Evolutionary conservation across 1,284 basidiomycete species (phyloP), one percentile per base, ranked within the genome.

Genomic region (Xerocomus amazonicus): DNA sequence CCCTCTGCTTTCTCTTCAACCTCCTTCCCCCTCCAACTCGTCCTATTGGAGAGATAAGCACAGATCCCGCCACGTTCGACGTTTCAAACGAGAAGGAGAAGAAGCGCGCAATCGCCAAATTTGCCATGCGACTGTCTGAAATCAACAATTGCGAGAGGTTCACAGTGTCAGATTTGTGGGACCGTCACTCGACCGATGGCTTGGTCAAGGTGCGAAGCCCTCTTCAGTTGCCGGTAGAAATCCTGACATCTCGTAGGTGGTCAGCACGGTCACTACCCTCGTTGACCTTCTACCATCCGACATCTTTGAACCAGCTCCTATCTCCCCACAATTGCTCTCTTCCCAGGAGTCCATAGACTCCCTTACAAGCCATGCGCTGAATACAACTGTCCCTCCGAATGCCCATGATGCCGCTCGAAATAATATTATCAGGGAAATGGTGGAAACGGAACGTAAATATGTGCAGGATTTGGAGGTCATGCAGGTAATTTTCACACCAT

Each of bases 381-480:
- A 67, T 29, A 50, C 63, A 6, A 55, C 68, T 16, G 63, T 73
- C 32, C 70, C 82, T 14, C 66, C 75, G 28, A 81, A 75, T 59
- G 78, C 79, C 16, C 77, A 80, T 50, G 85, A 87, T 54, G 76
- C 81, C 14, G 84, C 85, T 17, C 78, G 90, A 31, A 83, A 81
- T 57, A 86, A 91, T 58, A 88, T 92, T 56, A 80, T 93, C 49
- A 79, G 81, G 57, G 94, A 97, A 70, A 84, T 96, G 58, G 82
- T 97, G 45, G 90, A 93, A 66, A 95, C 92, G 4, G 97, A 99
- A 70, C 84, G 96, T 47, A 97, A 97, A 73, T 99, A 96, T 69
- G 96, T 99, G 14, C 91, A 96, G 69, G 96, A 99, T 72, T 76
- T 99, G 50, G 97, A 99, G 70, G 87, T 95, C 62, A 87, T 99